Evolutionary conservation across 805 yeast species (phyloP), one percentile per base, ranked within the genome.

Genomic region (Candida mattraensis): DNA sequence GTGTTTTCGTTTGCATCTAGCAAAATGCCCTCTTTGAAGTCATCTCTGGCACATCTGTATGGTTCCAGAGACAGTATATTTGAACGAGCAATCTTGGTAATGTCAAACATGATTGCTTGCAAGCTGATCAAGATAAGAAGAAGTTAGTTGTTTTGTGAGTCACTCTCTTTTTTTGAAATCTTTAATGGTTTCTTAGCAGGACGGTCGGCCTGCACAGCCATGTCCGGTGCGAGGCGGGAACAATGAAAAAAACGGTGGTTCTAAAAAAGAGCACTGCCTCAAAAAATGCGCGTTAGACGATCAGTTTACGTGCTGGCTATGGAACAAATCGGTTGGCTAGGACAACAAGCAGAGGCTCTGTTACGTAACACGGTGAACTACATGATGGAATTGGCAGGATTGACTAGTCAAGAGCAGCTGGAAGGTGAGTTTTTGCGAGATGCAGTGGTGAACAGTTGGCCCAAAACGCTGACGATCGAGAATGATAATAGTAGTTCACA

Each of bases 1-100:
- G 98, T 83, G 58, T 93, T 93, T 63, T 93, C 99, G 54, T 93
- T 93, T 38, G 99, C 99, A 61, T 93, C 99, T 35, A 93, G 68
- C 15, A 93, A 69, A 28, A 93, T 70, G 19, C 99, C 99, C 23
- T 74, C 87, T 40, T 77, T 83, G 70, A 81, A 91, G 56, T 91
- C 98, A 55, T 93, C 99, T 63, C 99, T 71, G 4, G 99, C 99
- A 63, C 99, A 93, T 35, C 95, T 75, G 61, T 93, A 93, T 7
- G 99, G 98, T 66, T 84, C 88, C 37, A 93, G 69, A 3, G 75
- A 63, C 40, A 77, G 71, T 40, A 93, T 87, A 50, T 91, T 93
- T 14, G 96, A 95, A 61, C 99, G 74, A 3, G 86, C 83, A 21
- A 88, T 63, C 6, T 72, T 68, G 26, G 67, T 61, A 19, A 82